phyloP scores from a whole-genome alignment of 2,329 filamentous ascomycete genomes.

The Teratosphaeriaceae sp. region DNA sequence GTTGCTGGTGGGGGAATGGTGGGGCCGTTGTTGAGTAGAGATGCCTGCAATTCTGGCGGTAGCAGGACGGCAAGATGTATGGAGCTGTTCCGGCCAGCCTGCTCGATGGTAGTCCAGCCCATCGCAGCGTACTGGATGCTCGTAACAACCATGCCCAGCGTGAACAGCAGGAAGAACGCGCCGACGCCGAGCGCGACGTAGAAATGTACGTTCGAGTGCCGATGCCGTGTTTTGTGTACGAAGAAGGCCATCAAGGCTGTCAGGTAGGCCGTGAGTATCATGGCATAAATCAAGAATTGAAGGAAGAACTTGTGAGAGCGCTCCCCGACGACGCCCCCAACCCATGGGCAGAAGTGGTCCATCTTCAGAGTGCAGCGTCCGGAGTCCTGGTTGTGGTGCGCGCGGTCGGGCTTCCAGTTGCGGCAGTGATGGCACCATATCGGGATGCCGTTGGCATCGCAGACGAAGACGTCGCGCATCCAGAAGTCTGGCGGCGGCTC shows the following conservation, averaged over 20 bases:
- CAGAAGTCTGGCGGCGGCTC: slow-evolving; percentile 63
- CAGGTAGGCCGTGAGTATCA: slow-evolving; percentile 58
- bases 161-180: slow-evolving; percentile 73
- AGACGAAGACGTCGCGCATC: slow-evolving; percentile 75
- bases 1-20: not conserved
- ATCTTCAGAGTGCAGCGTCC: slow-evolving; percentile 79
- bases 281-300: slow-evolving; percentile 73
- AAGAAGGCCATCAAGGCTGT: slow-evolving; percentile 60
- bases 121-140: slow-evolving; percentile 61
- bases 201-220: slow-evolving; percentile 51
- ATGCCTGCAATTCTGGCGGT: slow-evolving; percentile 36
- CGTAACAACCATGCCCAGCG: slow-evolving; percentile 66
- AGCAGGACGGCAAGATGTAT: slow-evolving; percentile 71
- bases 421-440: slow-evolving; percentile 79
- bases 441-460: slow-evolving; percentile 75
- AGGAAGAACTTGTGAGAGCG: slow-evolving; percentile 80
- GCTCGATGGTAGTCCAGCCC: slow-evolving; percentile 83
- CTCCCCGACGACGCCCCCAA: slow-evolving; percentile 87
- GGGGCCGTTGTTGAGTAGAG: not conserved
- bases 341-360: slow-evolving; percentile 95
- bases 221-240: slow-evolving; percentile 41
- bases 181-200: slow-evolving; percentile 60
- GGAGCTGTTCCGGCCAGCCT: slow-evolving; percentile 55
- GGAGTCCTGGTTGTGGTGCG: slow-evolving; percentile 79
- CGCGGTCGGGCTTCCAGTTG: slow-evolving; percentile 81